These are phyloP conservation scores for Boletus insuetus DNA, from an alignment of 768 basidiomycete species.

Conservation along the genomic window DNA sequence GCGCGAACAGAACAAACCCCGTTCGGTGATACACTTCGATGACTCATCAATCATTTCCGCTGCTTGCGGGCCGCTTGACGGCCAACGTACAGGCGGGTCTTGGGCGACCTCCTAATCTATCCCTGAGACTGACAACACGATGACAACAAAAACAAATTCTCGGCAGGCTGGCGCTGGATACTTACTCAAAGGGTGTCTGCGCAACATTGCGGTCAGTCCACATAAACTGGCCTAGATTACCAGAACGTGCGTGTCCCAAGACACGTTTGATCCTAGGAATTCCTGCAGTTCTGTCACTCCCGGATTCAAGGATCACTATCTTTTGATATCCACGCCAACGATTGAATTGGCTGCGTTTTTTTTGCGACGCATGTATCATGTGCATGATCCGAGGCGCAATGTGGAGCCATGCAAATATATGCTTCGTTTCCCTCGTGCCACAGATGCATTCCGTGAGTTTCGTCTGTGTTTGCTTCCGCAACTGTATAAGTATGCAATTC, in stretches of 20 bases:
- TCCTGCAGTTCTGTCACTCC: not conserved
- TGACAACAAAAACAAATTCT: not conserved
- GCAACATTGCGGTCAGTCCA: not conserved
- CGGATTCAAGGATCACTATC: not conserved
- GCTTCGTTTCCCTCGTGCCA: not conserved
- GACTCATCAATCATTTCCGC: constrained; percentile 4
- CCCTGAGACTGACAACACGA: not conserved
- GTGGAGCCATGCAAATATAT: not conserved
- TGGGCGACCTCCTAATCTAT: not conserved
- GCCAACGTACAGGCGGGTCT: not conserved
- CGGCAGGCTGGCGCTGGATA: not conserved
- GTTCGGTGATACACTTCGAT: not conserved
- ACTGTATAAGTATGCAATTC: not conserved
- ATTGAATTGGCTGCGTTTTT: constrained; percentile 4
- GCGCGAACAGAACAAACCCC: too few relatives aligned
- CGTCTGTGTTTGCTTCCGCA: not conserved
- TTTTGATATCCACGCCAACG: constrained; percentile 3
- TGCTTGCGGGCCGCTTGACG: not conserved
- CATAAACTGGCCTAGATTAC: not conserved
- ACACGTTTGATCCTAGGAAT: constrained; percentile 18
- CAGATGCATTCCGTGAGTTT: not conserved
- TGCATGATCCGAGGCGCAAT: constrained; percentile 10
- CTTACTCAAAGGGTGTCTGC: not conserved
- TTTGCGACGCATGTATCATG: constrained; percentile 1
- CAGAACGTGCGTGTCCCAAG: not conserved